Evolutionary conservation across 805 yeast species (phyloP).

Genomic region (Hanseniaspora guilliermondii): DNA sequence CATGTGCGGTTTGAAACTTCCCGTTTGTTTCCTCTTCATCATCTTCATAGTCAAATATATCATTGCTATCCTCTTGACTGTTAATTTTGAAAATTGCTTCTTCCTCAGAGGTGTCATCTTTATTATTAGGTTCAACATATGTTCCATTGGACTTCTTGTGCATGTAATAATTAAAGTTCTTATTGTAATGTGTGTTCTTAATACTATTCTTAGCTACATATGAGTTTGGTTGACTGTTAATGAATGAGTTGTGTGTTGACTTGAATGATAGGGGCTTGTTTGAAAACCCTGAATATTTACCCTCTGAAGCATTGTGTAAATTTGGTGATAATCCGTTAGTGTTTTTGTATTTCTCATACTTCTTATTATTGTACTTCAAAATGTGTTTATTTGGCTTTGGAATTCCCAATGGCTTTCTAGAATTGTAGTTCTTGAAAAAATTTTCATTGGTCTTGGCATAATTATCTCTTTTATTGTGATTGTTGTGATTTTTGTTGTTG

Average conservation of each 20-base stretch:
- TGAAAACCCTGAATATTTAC: neutral
- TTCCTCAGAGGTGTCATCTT: neutral
- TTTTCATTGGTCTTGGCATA: neutral
- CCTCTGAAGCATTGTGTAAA: constrained; percentile 1
- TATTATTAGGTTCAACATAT: neutral
- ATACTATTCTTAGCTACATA: neutral
- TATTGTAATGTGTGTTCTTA: constrained; percentile 18
- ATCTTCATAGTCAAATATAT: neutral
- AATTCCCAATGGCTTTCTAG: constrained; percentile 51
- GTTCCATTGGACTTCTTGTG: neutral
- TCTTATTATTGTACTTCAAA: constrained; percentile 29
- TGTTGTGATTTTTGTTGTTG: constrained; percentile 12
- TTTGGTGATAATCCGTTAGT: neutral
- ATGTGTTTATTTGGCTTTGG: constrained; percentile 44
- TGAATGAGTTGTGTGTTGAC: neutral
- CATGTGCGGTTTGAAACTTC: constrained; percentile 10
- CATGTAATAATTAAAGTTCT: constrained; percentile 9
- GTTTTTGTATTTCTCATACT: neutral
- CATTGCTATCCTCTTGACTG: constrained; percentile 12
- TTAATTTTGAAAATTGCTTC: constrained; percentile 2
- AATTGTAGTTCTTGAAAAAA: constrained; percentile 24
- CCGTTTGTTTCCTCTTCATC: constrained; percentile 18
- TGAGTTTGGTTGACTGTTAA: neutral
- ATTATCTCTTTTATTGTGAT: constrained; percentile 11
- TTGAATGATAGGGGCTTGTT: neutral